A percentile compares a stretch with the other conserved stretches of the same genome.
Conservation (phyloP, 2,329 filamentous ascomycete genomes). For the Pseudopithomyces maydicus region DNA sequence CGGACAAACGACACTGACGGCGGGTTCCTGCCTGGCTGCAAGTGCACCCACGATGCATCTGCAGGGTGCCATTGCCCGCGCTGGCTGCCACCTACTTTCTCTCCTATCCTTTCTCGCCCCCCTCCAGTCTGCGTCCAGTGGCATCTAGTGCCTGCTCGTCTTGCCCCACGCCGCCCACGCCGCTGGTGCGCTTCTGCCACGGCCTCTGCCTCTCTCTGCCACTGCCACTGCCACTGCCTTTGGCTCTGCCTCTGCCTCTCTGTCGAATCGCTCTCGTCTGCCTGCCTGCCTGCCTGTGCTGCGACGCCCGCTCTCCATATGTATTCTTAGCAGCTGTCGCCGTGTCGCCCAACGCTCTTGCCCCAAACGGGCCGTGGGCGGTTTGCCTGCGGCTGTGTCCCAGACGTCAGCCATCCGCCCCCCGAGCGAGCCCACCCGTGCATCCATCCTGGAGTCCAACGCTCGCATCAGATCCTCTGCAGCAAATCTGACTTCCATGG, state of each 20-base stretch:
- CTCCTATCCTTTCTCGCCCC: not conserved
- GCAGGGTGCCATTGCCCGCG: not conserved
- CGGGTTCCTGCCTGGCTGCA: constrained; percentile 4
- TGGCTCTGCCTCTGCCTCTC: not conserved
- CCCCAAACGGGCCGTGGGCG: constrained; percentile 25
- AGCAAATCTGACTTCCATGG: constrained; percentile 5
- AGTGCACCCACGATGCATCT: not conserved
- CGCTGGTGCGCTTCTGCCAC: not conserved
- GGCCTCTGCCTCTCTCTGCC: no score
- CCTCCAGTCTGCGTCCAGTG: no score
- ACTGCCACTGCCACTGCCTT: no score
- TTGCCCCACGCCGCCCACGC: constrained; percentile 1
- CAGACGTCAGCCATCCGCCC: constrained; percentile 29
- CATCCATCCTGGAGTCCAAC: constrained; percentile 11
- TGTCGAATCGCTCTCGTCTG: no score
- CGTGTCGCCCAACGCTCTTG: constrained; percentile 31
- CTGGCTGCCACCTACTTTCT: not conserved
- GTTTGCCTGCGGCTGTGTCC: constrained; percentile 42
- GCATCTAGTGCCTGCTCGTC: no score
- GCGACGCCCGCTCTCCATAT: constrained; percentile 17
- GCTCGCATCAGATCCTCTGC: constrained; percentile 13
- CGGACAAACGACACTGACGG: constrained; percentile 1
- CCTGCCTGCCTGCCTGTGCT: constrained; percentile 9
- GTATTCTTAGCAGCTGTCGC: constrained; percentile 47
- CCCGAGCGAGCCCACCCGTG: constrained; percentile 25